These are phyloP conservation scores for Boechera retrofracta DNA, from an alignment of 345 rosid species.

Conservation along the genomic window DNA sequence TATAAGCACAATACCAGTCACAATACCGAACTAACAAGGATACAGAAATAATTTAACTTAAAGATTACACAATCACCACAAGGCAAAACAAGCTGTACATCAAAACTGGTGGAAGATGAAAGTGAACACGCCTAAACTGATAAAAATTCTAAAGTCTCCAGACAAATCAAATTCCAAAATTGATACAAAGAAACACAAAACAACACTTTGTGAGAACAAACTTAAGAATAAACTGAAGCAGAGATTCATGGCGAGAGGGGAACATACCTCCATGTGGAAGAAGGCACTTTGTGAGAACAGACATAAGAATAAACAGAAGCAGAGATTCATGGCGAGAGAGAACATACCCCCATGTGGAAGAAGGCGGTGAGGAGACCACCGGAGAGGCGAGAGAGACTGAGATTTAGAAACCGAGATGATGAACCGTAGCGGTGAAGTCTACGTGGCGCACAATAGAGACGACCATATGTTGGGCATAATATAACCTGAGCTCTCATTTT, in stretches of 20 bases:
- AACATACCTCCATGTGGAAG: no score
- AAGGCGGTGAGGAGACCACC: slow-evolving; percentile 14
- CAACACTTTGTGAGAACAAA: background rate
- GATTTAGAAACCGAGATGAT: slow-evolving; percentile 27
- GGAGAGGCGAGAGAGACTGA: slow-evolving; percentile 39
- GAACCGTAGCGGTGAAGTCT: slow-evolving; percentile 39
- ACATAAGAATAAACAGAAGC: no score
- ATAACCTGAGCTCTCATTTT: slow-evolving; percentile 31
- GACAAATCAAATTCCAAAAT: background rate
- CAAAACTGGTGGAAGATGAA: no score
- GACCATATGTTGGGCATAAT: slow-evolving; percentile 49
- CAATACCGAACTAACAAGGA: no score
- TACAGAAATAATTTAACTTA: background rate
- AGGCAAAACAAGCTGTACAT: no score
- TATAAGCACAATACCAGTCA: background rate
- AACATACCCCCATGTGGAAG: slow-evolving; percentile 72
- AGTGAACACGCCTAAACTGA: no score
- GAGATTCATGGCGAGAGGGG: no score
- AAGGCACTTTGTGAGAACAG: no score
- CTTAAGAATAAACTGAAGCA: background rate
- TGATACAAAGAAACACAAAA: slow-evolving; percentile 23
- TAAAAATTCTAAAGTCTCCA: no score
- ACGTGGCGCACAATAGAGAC: slow-evolving; percentile 50
- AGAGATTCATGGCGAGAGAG: no score
- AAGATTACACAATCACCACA: background rate